Evolutionary conservation across 2,329 filamentous ascomycete species (phyloP).

Genomic region (Dothideomycetidae sp.): DNA sequence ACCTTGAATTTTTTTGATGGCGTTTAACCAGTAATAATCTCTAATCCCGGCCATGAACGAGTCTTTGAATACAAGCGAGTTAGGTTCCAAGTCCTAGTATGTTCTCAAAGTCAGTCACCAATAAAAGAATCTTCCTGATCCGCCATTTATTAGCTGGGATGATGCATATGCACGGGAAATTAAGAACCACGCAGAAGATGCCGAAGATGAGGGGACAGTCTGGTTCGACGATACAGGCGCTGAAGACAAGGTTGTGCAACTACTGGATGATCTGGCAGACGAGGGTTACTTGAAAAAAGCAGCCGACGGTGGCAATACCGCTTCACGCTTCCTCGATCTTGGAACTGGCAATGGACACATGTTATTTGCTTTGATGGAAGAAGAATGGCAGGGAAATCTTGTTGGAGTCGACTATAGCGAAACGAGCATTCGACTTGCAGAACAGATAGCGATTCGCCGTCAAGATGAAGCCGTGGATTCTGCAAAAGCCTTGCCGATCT

Average conservation of each 20-base stretch:
- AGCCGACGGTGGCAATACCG: slow-evolving; percentile 8
- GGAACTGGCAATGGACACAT: slow-evolving; percentile 91
- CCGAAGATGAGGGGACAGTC: slow-evolving; percentile 68
- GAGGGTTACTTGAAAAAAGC: slow-evolving; percentile 31
- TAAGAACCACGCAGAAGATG: slow-evolving; percentile 55
- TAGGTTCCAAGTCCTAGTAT: slow-evolving; percentile 87
- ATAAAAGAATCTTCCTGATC: slow-evolving; percentile 5
- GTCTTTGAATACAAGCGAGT: slow-evolving; percentile 54
- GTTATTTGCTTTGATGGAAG: slow-evolving; percentile 62
- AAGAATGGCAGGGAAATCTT: slow-evolving; percentile 53
- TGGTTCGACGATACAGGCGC: slow-evolving; percentile 95
- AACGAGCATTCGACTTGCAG: slow-evolving; percentile 59
- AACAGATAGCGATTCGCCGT: slow-evolving; percentile 37
- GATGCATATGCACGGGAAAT: slow-evolving; percentile 57
- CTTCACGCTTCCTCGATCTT: slow-evolving; percentile 62
- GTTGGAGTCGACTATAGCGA: slow-evolving; percentile 81
- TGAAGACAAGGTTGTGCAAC: slow-evolving; percentile 62
- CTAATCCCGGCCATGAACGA: slow-evolving; percentile 20
- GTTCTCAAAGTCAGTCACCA: slow-evolving; percentile 18
- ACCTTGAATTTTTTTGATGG: too few relatives aligned
- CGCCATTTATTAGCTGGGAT: slow-evolving; percentile 31
- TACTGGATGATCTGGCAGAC: slow-evolving; percentile 40
- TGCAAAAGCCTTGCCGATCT: slow-evolving; percentile 19
- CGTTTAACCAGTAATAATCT: too few relatives aligned
- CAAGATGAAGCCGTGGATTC: slow-evolving; percentile 18